Percentiles rank a stretch among this genome's conserved stretches.
Conservation (phyloP, 1,284 basidiomycete genomes). For the Ganoderma resinaceum region DNA sequence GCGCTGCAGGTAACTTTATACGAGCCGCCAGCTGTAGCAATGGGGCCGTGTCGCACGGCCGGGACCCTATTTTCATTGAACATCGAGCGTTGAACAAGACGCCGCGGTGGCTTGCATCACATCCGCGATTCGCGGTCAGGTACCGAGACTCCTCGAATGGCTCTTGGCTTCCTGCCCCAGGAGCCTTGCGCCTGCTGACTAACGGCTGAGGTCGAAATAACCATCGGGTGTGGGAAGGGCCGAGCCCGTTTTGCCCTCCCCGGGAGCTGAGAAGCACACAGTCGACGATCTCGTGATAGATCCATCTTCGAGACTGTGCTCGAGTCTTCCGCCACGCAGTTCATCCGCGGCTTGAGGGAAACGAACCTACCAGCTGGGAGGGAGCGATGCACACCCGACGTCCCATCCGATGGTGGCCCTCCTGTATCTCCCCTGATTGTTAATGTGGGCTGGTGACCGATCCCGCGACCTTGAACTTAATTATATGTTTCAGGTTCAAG, state of each 20-base stretch:
- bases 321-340: neutral
- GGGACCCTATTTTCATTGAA: neutral
- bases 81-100: neutral
- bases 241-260: neutral
- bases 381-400: neutral
- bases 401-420: neutral
- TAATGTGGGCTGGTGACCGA: neutral
- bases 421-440: neutral
- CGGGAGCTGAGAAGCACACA: neutral
- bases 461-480: neutral
- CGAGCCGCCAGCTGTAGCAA: neutral
- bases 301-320: neutral
- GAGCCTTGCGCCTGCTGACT: neutral
- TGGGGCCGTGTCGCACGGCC: neutral
- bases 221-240: neutral
- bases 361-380: neutral
- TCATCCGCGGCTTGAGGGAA: neutral
- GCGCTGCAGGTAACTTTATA: neutral
- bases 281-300: neutral
- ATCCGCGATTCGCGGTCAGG: constrained; percentile 2
- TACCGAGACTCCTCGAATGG: neutral
- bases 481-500: neutral
- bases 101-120: neutral
- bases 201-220: neutral
- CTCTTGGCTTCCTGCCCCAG: neutral